Evolutionary conservation across 805 yeast species (phyloP), one percentile per base, ranked within the genome.

Genomic region (Barnettozyma salicaria): DNA sequence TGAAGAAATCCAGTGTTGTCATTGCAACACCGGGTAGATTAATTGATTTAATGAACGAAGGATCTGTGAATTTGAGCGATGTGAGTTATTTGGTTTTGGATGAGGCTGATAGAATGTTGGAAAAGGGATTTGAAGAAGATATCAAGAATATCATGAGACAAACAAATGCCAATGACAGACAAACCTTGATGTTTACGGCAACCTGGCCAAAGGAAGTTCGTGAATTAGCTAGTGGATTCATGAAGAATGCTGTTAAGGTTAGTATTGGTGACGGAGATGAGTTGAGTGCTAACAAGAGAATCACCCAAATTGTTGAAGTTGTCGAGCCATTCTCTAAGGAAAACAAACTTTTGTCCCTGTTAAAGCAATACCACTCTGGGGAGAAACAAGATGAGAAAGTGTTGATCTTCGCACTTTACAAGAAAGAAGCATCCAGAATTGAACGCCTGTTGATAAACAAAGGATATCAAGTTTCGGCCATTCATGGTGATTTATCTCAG

Each of bases 151-250:
- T 92, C 47, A 77, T 92, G 56, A 74, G 80, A 31, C 65, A 68
- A 40, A 71, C 86, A 12, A 67, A 73, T 18, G 55, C 63, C 22
- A 36, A 54, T 4, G 58, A 61, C 19, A 70, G 97, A 65, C 97
- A 90, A 63, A 92, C 98, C 0, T 70, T 92, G 46, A 92, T 92
- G 97, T 92, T 92, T 64, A 90, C 98, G 8, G 99, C 99, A n/a
- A 92, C 99, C 1, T 92, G 98, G 98, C 99, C 99, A n/a, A 85
- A 84, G 52, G 95, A 90, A 64, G 97, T 92, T 24, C 80, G 97
- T 56, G 94, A 87, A 46, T 71, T 92, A 45, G 98, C 98, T 7
- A 57, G 78, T 14, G 74, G 82, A 6, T 92, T 82, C 63, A 84
- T 92, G 95, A 75, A 72, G 17, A 53, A 60, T 11, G 95, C 97